Base-by-base conservation (phyloP, 2,329 filamentous ascomycete genomes). In the Alternaria sp. region DNA sequence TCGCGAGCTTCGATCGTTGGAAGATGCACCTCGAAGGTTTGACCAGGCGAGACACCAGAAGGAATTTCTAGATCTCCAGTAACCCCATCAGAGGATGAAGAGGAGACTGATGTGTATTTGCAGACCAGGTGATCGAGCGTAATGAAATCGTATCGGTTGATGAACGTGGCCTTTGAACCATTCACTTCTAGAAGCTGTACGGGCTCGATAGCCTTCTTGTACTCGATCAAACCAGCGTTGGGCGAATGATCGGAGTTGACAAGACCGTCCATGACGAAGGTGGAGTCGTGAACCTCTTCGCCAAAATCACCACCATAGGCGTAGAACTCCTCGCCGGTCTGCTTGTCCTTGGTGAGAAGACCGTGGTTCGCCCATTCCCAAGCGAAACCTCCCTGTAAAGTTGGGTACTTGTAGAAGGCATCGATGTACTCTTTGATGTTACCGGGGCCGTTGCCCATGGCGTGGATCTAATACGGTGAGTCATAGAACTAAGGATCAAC, bases 401-500 rank as follows among this genome's bases (percentile, higher is more conserved):
- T 84, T 0, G 85, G 85, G 63, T 90, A 82, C 26, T 83, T 83
- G 30, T 86, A 85, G 79, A 92, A 93, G 0, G 85, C 83, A 44
- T 88, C 82, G 53, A 90, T 83, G 63, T 93, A 93, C 64, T 92
- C 90, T 63, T 90, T 85, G 11, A 93, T 82, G 33, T 86, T 87
- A 2, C 91, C 90, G 0, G 91, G 91, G 0, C 90, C 90, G 70
- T 92, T 93, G 6, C 91, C 91, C 90, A 93, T 92, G 2, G 91
- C 89, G 70, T 87, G 85, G 0, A 80, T 70, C 71, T 75, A n/a
- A 33, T 14, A 20, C 7, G 59, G 53, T 63, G 15, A 63, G 43
- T 15, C 10, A 7, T 18, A n/a, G 25, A 6, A 5, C 11, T 20
- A 20, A 5, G 7, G 2, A 1, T 5, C 2, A 20, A n/a, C 21